Evolutionary conservation across 139 green algal genomes (phyloP).

Genomic region (Trebouxia sp.): DNA sequence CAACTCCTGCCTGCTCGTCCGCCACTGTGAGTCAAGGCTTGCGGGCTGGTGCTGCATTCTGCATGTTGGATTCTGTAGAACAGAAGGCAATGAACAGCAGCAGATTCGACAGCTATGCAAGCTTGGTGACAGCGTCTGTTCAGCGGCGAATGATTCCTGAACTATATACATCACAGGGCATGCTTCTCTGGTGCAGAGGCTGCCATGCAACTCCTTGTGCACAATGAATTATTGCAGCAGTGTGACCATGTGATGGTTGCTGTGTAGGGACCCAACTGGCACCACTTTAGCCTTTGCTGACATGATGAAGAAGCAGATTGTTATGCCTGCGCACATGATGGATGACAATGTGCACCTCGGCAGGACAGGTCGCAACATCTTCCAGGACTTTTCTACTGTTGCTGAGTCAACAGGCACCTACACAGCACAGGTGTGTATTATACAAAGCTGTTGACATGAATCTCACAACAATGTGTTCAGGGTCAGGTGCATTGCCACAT

Average conservation of each 20-base stretch:
- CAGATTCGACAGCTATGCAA: too few species aligned
- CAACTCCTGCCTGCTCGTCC: neutral
- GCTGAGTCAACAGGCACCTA: slow-evolving; percentile 83
- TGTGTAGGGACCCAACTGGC: slow-evolving; percentile 77
- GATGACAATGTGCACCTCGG: slow-evolving; percentile 82
- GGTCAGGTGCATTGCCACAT: too few species aligned
- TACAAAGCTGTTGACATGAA: slow-evolving; percentile 9
- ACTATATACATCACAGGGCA: too few species aligned
- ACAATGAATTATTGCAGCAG: neutral
- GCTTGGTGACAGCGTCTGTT: too few species aligned
- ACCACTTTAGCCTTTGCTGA: slow-evolving; percentile 92
- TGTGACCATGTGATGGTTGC: neutral
- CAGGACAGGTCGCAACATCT: slow-evolving; percentile 78
- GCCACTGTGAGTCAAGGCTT: neutral
- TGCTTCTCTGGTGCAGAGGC: neutral
- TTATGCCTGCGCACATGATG: slow-evolving; percentile 98
- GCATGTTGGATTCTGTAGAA: too few species aligned
- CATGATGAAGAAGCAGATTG: slow-evolving; percentile 99
- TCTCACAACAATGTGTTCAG: too few species aligned
- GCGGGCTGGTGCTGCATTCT: neutral
- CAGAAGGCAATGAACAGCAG: too few species aligned
- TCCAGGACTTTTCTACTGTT: slow-evolving; percentile 94
- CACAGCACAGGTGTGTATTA: slow-evolving; percentile 46
- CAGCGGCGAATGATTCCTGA: too few species aligned
- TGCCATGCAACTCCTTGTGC: neutral